Conservation (phyloP, 257 asterid genomes). For the Ligustrum vulgare region DNA sequence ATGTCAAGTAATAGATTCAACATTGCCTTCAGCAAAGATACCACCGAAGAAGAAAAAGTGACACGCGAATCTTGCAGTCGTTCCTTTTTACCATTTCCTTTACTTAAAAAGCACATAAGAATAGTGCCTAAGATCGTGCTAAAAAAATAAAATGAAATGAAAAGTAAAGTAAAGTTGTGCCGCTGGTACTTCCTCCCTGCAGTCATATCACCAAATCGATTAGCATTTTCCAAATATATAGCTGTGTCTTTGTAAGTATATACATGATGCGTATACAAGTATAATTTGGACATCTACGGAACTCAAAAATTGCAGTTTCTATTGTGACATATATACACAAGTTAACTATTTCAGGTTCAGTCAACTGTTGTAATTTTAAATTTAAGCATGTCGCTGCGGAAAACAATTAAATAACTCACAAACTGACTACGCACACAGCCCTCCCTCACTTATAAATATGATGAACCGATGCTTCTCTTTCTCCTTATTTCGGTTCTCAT, state of each 20-base stretch:
- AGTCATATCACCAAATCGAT: conserved; percentile 21
- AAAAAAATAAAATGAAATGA: conserved; percentile 64
- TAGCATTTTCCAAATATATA: conserved; percentile 5
- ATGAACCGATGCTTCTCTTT: neutral
- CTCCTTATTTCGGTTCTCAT: neutral
- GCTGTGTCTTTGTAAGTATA: neutral
- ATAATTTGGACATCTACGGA: neutral
- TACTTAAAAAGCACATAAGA: conserved; percentile 86
- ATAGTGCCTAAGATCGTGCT: conserved; percentile 70
- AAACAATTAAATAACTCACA: neutral
- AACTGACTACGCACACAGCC: neutral
- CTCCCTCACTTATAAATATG: neutral
- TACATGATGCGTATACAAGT: no score
- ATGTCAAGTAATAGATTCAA: conserved; percentile 57
- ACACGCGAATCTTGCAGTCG: conserved; percentile 37
- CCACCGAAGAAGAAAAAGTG: conserved; percentile 54
- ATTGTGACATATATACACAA: neutral
- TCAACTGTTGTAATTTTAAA: neutral
- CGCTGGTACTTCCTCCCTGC: conserved; percentile 87
- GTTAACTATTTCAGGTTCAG: neutral
- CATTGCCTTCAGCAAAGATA: conserved; percentile 54
- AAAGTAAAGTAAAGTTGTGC: conserved; percentile 78
- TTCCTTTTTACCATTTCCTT: conserved; percentile 67
- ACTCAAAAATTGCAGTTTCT: neutral
- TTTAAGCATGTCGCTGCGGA: neutral